These are phyloP conservation scores for Vaccinium corymbosum DNA, from an alignment of 148 eudicot species.

Conservation along the genomic window DNA sequence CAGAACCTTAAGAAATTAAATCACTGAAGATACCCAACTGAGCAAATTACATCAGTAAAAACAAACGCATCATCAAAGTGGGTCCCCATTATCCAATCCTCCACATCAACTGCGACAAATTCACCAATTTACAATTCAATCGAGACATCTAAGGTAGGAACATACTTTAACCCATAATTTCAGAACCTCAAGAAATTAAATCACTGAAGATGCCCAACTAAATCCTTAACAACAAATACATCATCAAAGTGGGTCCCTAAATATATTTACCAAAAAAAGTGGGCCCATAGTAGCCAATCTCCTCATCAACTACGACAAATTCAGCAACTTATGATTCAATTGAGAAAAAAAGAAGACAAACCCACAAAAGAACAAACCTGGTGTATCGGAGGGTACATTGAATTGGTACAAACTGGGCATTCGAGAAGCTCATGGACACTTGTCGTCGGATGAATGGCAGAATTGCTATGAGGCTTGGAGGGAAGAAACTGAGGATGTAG, in stretches of 20 bases:
- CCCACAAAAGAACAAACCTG: conserved; percentile 5
- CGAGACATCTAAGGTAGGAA: neutral
- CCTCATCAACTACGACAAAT: neutral
- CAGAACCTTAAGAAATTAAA: neutral
- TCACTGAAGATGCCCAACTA: neutral
- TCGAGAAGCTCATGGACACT: conserved; percentile 73
- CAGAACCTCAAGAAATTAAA: neutral
- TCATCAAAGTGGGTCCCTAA: neutral
- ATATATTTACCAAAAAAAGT: neutral
- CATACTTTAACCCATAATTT: neutral
- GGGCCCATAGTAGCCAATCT: neutral
- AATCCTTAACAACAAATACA: neutral
- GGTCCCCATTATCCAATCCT: neutral
- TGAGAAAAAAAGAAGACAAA: neutral
- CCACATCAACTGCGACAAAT: neutral
- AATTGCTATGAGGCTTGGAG: conserved; percentile 36
- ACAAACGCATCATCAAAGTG: neutral
- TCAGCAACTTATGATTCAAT: neutral
- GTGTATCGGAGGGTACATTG: neutral
- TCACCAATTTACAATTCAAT: neutral
- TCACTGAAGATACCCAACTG: neutral
- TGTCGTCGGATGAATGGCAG: conserved; percentile 39
- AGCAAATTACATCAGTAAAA: neutral
- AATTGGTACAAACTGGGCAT: neutral
- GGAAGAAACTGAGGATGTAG: conserved; percentile 41